Conservation (phyloP, 2,329 filamentous ascomycete species). For the Microdochium paspali region DNA sequence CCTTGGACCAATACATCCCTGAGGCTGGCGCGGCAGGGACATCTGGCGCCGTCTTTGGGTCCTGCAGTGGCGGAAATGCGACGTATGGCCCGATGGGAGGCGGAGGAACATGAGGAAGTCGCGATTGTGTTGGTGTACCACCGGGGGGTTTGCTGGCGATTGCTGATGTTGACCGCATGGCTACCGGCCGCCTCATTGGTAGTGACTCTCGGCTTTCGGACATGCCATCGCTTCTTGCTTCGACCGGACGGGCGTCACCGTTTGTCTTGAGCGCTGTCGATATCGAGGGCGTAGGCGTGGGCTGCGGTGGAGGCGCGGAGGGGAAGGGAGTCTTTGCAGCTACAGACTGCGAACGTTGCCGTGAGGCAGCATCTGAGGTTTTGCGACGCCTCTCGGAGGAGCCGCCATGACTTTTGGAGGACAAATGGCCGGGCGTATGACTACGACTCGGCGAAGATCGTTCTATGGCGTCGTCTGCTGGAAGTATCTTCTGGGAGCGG, state of each 20-base stretch:
- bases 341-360: constrained; percentile 44
- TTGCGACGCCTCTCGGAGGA: constrained; percentile 33
- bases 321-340: constrained; percentile 22
- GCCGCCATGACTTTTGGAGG: constrained; percentile 41
- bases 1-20: constrained; percentile 65
- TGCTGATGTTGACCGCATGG: constrained; percentile 43
- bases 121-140: constrained; percentile 5
- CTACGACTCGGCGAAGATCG: constrained; percentile 34
- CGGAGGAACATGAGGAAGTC: constrained; percentile 10
- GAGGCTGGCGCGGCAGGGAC: constrained; percentile 55
- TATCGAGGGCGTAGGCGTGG: constrained; percentile 13
- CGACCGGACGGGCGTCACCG: not conserved
- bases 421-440: constrained; percentile 53
- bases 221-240: not conserved
- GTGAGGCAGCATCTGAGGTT: constrained; percentile 40
- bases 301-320: constrained; percentile 15
- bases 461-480: constrained; percentile 24
- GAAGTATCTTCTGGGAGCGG: constrained; percentile 44
- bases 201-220: constrained; percentile 4
- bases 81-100: constrained; percentile 30
- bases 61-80: constrained; percentile 46
- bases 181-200: constrained; percentile 28
- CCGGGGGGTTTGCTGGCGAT: constrained; percentile 28
- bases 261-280: constrained; percentile 13
- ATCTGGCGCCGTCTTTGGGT: constrained; percentile 46